Evolutionary conservation across 1,284 basidiomycete species (phyloP), one percentile per base, ranked within the genome.

Genomic region (Rhodotorula sp.): DNA sequence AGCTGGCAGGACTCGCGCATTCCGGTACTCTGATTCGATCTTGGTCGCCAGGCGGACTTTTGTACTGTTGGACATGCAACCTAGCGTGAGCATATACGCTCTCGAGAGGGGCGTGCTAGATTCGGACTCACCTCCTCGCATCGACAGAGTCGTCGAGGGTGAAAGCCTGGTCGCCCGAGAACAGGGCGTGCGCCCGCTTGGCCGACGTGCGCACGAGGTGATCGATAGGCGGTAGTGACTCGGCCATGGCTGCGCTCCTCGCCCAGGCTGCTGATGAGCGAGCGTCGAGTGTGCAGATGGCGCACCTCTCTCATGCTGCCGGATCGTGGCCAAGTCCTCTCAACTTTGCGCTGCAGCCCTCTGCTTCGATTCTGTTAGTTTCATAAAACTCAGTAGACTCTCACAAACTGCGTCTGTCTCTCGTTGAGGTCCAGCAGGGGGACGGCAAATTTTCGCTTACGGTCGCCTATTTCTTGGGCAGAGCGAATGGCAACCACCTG

Each of bases 1-100:
- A 5, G 91, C 82, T 1, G 95, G 95, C 2, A 98, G 87, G 46
- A 88, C 86, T 79, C 91, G 91, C 76, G 87, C 92, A 79, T 96
- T 88, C 67, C 85, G 85, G 82, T 95, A 99, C 81, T 98, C 95
- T 20, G 82, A 89, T 84, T 78, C 87, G 80, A 81, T 91, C 87
- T 86, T 96, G 87, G 78, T 89, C 1, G 82, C 77, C 6, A 85
- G 78, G 66, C 84, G 83, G 48, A 82, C 78, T 71, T 82, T 83
- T 71, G 80, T 79, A 42, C 83, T 84, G 76, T 7, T 7, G 3
- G 4, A 1, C 0, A 33, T 22, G 6, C 15, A 3, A 2, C 26
- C 14, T 6, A 1, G 14, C 8, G 58, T 46, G 54, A 68, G 51
- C 24, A n/a, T 12, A 12, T 42, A 42, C 37, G 10, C 1, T 42